These are phyloP conservation scores for Podospora didyma DNA, from an alignment of 495 filamentous ascomycete genomes.

Conservation along the genomic window DNA sequence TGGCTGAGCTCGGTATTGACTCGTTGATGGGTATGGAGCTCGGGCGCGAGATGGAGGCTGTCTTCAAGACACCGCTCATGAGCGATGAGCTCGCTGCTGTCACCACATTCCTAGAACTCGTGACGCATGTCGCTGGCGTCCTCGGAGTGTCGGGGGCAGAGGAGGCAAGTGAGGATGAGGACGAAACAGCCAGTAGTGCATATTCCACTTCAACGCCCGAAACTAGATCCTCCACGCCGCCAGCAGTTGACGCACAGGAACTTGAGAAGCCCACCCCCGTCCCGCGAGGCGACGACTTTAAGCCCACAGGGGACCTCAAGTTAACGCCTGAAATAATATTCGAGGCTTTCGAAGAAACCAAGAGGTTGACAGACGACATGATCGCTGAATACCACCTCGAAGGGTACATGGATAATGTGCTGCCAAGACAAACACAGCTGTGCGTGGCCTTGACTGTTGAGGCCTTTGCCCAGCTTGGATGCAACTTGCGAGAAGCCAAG, in stretches of 20 bases:
- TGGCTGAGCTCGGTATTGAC: constrained; percentile 52
- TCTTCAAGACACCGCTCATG: constrained; percentile 38
- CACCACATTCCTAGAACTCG: constrained; percentile 13
- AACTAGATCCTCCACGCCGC: neutral
- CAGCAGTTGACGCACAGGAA: neutral
- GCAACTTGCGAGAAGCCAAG: constrained; percentile 8
- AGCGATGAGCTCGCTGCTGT: constrained; percentile 36
- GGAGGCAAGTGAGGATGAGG: neutral
- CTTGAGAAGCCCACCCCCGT: neutral
- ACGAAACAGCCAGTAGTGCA: neutral
- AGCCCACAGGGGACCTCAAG: neutral
- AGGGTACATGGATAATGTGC: constrained; percentile 29
- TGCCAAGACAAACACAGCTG: constrained; percentile 31
- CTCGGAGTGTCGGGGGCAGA: neutral
- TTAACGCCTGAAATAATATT: neutral
- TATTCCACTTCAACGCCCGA: neutral
- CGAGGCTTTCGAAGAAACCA: constrained; percentile 1
- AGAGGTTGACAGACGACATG: constrained; percentile 30
- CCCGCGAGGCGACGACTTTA: neutral
- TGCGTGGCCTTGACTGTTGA: constrained; percentile 37
- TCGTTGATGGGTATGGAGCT: constrained; percentile 56
- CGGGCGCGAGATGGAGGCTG: constrained; percentile 43
- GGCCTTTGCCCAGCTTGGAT: constrained; percentile 35
- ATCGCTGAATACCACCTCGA: neutral
- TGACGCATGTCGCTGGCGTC: neutral